Evolutionary conservation across 208 protist genomes (phyloP).

Genomic region (Leishmania aethiopica): DNA sequence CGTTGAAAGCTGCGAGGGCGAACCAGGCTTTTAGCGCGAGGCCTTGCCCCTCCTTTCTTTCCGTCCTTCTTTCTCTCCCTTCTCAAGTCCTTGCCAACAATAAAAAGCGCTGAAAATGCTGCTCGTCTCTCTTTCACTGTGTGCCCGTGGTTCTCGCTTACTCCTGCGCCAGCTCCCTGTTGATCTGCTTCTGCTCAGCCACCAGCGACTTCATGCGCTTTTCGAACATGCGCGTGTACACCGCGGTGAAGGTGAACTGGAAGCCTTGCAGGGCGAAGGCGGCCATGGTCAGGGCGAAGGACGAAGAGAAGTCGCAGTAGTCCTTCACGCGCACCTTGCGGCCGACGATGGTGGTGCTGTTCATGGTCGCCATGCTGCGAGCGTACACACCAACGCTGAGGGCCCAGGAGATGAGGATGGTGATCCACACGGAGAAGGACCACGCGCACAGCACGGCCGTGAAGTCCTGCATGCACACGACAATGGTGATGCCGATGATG

Average conservation of each 20-base stretch:
- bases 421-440: slow-evolving; percentile 35
- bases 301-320: slow-evolving; percentile 29
- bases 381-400: slow-evolving; percentile 28
- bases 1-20: background rate
- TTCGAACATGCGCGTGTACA: slow-evolving; percentile 26
- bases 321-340: slow-evolving; percentile 28
- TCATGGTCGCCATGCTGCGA: slow-evolving; percentile 16
- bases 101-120: background rate
- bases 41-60: background rate
- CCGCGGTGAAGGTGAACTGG: slow-evolving; percentile 32
- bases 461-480: slow-evolving; percentile 27
- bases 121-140: background rate
- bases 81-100: background rate
- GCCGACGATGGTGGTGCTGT: slow-evolving; percentile 20
- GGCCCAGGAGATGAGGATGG: slow-evolving; percentile 36
- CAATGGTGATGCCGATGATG: slow-evolving; percentile 16
- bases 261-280: slow-evolving; percentile 24
- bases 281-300: slow-evolving; percentile 27
- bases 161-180: background rate
- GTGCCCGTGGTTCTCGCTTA: background rate
- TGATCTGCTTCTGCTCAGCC: slow-evolving; percentile 34
- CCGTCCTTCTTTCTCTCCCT: background rate
- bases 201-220: slow-evolving; percentile 26
- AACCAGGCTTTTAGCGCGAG: background rate
- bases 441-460: slow-evolving; percentile 31